Base-by-base conservation (phyloP, 23 red algal species). In the Gracilaria caudata region DNA sequence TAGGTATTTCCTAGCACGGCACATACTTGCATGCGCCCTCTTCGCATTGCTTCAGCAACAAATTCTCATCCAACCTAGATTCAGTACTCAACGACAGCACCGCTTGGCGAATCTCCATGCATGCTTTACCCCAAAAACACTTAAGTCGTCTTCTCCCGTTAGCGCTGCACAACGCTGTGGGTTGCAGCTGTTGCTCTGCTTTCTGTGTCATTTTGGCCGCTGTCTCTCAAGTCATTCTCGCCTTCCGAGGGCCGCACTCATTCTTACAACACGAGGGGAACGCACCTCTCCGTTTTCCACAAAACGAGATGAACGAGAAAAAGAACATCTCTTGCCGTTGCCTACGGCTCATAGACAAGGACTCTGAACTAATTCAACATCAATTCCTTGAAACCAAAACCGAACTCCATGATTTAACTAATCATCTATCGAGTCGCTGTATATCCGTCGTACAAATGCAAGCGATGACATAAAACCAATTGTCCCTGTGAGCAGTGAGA, bases 361-460 rank as follows among this genome's bases (percentile, higher is more conserved):
- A 21, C 30, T 66, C 61, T 10, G 8, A 66, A 36, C 29, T 30
- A 14, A 37, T 7, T 66, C 29, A 30, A 66, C 36, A 35, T 60
- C 57, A 33, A 33, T 33, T 66, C 21, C 23, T 63, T 30, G 24
- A 7, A 63, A 53, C 49, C 13, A 7, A 53, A 13, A 8, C 49
- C 14, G 13, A 17, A 17, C 0, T 35, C 54, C 29, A 25, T 35
- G 0, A 28, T 13, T 29, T 38, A 75, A 30, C 40, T 95, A 98
- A 43, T 94, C 91, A 82, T 94, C 79, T 19, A 86, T 73, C 14
- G 93, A 87, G 79, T 81, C 80, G 43, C 77, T 82, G 55, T 89
- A 98, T 45, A 98, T 98, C 20, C 93, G 90, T 78, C 83, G 45
- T 73, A 94, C 88, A 91, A 98, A 98, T 83, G 79, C 81, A 25